Evolutionary conservation across 495 filamentous ascomycete species (phyloP).

Genomic region (Margaritispora aquatica): DNA sequence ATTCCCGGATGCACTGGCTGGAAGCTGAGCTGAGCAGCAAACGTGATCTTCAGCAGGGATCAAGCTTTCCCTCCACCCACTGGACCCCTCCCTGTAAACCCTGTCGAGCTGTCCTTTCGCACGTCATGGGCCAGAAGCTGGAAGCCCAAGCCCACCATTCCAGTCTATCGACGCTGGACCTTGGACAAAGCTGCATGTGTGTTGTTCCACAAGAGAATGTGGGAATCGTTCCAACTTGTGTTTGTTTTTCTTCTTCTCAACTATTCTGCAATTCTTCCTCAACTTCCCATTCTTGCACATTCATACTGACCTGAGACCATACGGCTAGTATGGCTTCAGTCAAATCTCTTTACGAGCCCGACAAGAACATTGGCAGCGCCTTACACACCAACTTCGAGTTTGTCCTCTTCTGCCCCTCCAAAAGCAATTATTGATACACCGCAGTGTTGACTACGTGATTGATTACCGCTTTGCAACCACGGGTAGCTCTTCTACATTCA

Average conservation of each 20-base stretch:
- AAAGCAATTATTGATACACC: background rate
- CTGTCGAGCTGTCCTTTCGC: background rate
- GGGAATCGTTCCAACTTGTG: background rate
- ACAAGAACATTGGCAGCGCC: constrained; percentile 9
- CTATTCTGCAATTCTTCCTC: too few relatives aligned
- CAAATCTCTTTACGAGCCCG: constrained; percentile 16
- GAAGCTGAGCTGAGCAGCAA: background rate
- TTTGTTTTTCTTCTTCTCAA: constrained; percentile 3
- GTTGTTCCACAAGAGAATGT: background rate
- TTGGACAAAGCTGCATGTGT: background rate
- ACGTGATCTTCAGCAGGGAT: background rate
- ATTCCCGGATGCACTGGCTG: background rate
- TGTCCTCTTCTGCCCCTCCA: background rate
- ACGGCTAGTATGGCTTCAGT: constrained; percentile 1
- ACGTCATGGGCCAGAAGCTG: background rate
- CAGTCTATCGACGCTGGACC: too few relatives aligned
- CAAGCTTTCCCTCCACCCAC: too few relatives aligned
- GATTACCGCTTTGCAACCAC: constrained; percentile 63
- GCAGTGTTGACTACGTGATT: constrained; percentile 88
- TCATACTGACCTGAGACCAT: background rate
- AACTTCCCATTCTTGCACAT: background rate
- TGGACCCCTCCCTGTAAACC: background rate
- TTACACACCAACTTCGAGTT: constrained; percentile 24
- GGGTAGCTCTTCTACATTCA: constrained; percentile 35
- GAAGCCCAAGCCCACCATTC: background rate